These are phyloP conservation scores for Solanum virginianum DNA, from an alignment of 257 asterid genomes.

Conservation along the genomic window DNA sequence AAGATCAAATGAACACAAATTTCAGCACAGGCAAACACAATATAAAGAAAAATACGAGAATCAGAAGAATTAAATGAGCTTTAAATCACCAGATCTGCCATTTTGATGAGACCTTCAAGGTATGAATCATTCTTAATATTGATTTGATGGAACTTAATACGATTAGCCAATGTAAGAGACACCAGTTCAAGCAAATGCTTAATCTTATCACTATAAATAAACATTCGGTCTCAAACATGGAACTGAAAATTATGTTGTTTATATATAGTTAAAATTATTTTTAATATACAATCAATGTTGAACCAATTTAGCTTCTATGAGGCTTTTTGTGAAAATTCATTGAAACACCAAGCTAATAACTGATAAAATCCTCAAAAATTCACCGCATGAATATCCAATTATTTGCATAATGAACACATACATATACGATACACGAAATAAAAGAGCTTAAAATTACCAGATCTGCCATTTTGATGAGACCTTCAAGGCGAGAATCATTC, in stretches of 20 bases:
- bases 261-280: too few relatives aligned
- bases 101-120: slow-evolving; percentile 80
- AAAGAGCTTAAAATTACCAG: slow-evolving; percentile 35
- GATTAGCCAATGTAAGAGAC: slow-evolving; percentile 34
- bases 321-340: too few relatives aligned
- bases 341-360: not conserved
- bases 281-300: not conserved
- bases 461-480: slow-evolving; percentile 93
- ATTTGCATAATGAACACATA: not conserved
- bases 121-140: slow-evolving; percentile 81
- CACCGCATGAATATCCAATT: not conserved
- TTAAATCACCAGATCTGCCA: slow-evolving; percentile 80
- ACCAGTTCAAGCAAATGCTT: slow-evolving; percentile 64
- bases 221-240: not conserved
- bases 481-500: slow-evolving; percentile 93
- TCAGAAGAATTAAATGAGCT: not conserved
- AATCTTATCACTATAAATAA: slow-evolving; percentile 40
- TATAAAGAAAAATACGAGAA: not conserved
- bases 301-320: not conserved
- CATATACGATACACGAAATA: not conserved
- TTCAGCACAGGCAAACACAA: not conserved
- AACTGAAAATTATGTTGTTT: not conserved
- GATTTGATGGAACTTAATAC: slow-evolving; percentile 80
- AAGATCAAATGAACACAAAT: not conserved
- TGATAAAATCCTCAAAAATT: not conserved